phyloP scores from a whole-genome alignment of 1,284 basidiomycete species.

The Exobasidium rhododendri region DNA sequence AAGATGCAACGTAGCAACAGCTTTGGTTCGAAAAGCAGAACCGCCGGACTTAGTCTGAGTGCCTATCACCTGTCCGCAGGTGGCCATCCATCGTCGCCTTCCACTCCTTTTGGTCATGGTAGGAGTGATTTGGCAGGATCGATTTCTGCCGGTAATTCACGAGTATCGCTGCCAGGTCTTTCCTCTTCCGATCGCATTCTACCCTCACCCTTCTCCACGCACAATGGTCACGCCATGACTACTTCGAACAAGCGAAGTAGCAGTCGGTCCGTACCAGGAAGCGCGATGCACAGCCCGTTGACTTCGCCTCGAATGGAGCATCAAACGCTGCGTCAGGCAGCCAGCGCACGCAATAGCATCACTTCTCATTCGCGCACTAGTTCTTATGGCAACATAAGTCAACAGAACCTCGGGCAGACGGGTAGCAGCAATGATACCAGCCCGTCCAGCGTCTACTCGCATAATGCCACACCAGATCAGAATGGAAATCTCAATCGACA shows the following conservation, averaged over 20 bases:
- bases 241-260: constrained; percentile 31
- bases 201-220: constrained; percentile 30
- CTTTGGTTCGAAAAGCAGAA: constrained; percentile 28
- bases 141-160: constrained; percentile 27
- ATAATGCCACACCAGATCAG: not conserved
- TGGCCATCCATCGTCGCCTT: not conserved
- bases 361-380: constrained; percentile 32
- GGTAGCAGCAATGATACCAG: constrained; percentile 22
- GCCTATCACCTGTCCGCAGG: constrained; percentile 33
- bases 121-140: constrained; percentile 28
- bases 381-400: constrained; percentile 26
- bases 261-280: constrained; percentile 39
- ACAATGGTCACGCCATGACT: not conserved
- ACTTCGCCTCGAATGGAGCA: constrained; percentile 29
- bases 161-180: constrained; percentile 23
- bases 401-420: not conserved
- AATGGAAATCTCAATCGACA: not conserved
- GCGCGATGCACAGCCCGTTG: constrained; percentile 32
- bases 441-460: constrained; percentile 29
- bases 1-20: constrained; percentile 22
- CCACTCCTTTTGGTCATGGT: not conserved
- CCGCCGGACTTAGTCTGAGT: constrained; percentile 25
- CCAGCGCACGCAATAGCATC: constrained; percentile 11
- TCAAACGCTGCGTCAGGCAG: constrained; percentile 14
- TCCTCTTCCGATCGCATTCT: constrained; percentile 28